Evolutionary conservation across 495 filamentous ascomycete species (phyloP).

Genomic region (Penicillium malachiteum): DNA sequence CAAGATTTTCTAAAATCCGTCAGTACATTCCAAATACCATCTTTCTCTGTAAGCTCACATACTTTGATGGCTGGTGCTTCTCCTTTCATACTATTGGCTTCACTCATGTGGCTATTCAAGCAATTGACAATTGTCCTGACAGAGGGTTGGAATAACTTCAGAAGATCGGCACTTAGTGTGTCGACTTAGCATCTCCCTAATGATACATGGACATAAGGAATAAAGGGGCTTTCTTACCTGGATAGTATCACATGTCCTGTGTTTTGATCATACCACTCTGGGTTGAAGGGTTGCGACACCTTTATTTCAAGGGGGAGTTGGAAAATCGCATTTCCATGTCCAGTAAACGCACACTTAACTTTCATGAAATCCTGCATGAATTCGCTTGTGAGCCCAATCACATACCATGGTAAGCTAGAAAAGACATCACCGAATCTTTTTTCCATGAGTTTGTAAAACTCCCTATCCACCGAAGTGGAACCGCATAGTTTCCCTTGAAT

Average conservation of each 20-base stretch:
- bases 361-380: not conserved
- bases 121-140: not conserved
- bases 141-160: not conserved
- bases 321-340: not conserved
- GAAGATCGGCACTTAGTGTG: not conserved
- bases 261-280: not conserved
- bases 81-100: not conserved
- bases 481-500: not conserved
- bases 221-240: no score
- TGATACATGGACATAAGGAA: no score
- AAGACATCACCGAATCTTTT: not conserved
- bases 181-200: no score
- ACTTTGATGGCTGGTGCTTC: not conserved
- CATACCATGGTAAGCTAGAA: not conserved
- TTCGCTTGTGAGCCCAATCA: not conserved
- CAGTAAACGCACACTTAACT: not conserved
- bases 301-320: not conserved
- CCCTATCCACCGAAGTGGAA: not conserved
- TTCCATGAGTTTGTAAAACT: not conserved
- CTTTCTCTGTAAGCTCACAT: no score
- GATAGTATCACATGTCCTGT: not conserved
- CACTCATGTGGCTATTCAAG: not conserved
- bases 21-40: not conserved
- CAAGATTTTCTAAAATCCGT: not conserved
- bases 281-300: not conserved